Conservation (phyloP, 1,284 basidiomycete species). For the Trametes versicolor region DNA sequence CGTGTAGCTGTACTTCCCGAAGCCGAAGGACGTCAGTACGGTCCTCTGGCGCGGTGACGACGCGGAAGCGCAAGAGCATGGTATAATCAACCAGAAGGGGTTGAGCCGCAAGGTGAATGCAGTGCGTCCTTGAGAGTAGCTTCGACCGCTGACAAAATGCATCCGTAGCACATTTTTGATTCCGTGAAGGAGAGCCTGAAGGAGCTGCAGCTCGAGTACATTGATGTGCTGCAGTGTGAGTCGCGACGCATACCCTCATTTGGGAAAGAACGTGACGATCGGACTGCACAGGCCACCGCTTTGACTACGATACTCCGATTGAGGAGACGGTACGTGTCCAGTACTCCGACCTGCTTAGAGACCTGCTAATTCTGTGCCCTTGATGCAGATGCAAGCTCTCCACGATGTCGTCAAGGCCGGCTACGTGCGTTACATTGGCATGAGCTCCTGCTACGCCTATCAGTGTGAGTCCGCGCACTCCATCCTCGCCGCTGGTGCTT, state of each 20-base stretch:
- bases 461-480: slow-evolving; percentile 46
- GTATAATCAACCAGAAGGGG: slow-evolving; percentile 48
- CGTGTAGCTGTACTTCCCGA: slow-evolving; percentile 21
- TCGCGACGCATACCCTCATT: background rate
- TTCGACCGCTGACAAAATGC: slow-evolving; percentile 7
- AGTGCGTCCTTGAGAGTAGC: background rate
- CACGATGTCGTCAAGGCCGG: slow-evolving; percentile 50
- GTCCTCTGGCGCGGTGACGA: background rate
- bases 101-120: slow-evolving; percentile 43
- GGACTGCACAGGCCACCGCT: slow-evolving; percentile 38
- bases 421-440: slow-evolving; percentile 49
- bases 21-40: slow-evolving; percentile 46
- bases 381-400: slow-evolving; percentile 49
- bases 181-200: slow-evolving; percentile 72
- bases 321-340: slow-evolving; percentile 40
- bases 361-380: slow-evolving; percentile 36
- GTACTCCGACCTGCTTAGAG: background rate
- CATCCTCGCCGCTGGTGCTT: background rate
- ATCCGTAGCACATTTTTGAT: slow-evolving; percentile 72
- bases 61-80: slow-evolving; percentile 28
- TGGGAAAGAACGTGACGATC: background rate
- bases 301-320: slow-evolving; percentile 43
- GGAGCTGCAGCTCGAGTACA: slow-evolving; percentile 74
- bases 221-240: slow-evolving; percentile 72
- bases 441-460: slow-evolving; percentile 50